phyloP scores from a whole-genome alignment of 805 yeast species.

The Ogataea haglerorum region DNA sequence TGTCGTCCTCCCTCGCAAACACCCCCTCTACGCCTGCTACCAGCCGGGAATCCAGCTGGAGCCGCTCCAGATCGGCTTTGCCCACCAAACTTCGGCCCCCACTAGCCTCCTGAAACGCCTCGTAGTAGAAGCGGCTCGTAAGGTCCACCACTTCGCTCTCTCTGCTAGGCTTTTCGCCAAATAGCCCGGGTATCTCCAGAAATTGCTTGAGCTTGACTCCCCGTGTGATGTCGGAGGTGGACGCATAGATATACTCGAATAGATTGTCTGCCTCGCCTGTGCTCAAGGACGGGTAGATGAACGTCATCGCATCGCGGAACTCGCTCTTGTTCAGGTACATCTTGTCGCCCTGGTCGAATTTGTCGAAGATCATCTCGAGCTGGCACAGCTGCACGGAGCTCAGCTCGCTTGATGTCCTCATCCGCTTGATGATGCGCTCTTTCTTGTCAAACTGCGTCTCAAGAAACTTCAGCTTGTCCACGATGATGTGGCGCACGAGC shows the following conservation, averaged over 20 bases:
- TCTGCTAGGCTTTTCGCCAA: constrained; percentile 21
- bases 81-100: constrained; percentile 38
- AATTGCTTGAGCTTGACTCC: constrained; percentile 30
- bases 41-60: constrained; percentile 24
- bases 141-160: constrained; percentile 37
- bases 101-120: constrained; percentile 39
- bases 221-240: constrained; percentile 20
- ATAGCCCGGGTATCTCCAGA: constrained; percentile 21
- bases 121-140: constrained; percentile 37
- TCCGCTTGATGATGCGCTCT: constrained; percentile 20
- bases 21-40: constrained; percentile 11
- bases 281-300: constrained; percentile 37
- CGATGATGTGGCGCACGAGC: constrained; percentile 36
- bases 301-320: constrained; percentile 41
- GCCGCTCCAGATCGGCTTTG: constrained; percentile 36
- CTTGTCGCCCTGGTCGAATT: constrained; percentile 36
- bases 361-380: constrained; percentile 42
- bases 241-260: constrained; percentile 31
- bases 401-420: constrained; percentile 7
- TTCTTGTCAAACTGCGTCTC: constrained; percentile 36
- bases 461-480: constrained; percentile 39
- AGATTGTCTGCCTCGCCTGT: constrained; percentile 36
- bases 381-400: constrained; percentile 31
- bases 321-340: constrained; percentile 39
- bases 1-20: constrained; percentile 13